Percentiles rank a stretch among this genome's conserved stretches.
phyloP scores from a whole-genome alignment of 768 basidiomycete species.

The Amylocystis lapponica region DNA sequence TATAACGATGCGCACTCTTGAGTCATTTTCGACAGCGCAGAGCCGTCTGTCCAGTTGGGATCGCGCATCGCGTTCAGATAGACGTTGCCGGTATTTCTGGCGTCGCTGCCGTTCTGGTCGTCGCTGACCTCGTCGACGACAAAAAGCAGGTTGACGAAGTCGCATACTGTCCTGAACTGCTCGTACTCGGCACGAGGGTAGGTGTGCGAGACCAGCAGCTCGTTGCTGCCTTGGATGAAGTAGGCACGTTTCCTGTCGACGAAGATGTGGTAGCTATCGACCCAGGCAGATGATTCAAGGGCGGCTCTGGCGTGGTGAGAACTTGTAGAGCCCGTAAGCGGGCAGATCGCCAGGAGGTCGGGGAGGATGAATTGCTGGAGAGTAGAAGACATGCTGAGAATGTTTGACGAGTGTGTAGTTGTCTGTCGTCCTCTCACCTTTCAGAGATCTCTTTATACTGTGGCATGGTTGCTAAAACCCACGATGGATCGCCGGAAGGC shows the following conservation, averaged over 20 bases:
- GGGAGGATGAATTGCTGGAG: conserved; percentile 44
- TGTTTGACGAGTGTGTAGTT: background rate
- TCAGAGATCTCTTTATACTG: background rate
- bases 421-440: background rate
- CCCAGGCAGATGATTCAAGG: conserved; percentile 58
- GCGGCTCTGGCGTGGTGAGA: conserved; percentile 54
- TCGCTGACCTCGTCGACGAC: conserved; percentile 69
- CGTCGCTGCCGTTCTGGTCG: conserved; percentile 56
- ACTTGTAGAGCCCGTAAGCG: conserved; percentile 46
- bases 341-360: conserved; percentile 46
- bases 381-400: conserved; percentile 3
- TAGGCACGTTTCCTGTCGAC: conserved; percentile 56
- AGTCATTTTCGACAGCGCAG: conserved; percentile 54
- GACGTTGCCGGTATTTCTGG: conserved; percentile 47
- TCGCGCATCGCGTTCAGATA: conserved; percentile 53
- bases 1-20: conserved; percentile 43
- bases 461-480: no score
- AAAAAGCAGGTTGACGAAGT: conserved; percentile 50
- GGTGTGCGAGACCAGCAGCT: conserved; percentile 57
- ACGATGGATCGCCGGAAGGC: no score
- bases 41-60: conserved; percentile 50
- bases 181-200: conserved; percentile 58
- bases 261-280: conserved; percentile 57
- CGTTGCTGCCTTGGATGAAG: conserved; percentile 58
- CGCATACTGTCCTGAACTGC: conserved; percentile 56